phyloP scores from a whole-genome alignment of 495 filamentous ascomycete species.

The Penicillium bialowiezense region DNA sequence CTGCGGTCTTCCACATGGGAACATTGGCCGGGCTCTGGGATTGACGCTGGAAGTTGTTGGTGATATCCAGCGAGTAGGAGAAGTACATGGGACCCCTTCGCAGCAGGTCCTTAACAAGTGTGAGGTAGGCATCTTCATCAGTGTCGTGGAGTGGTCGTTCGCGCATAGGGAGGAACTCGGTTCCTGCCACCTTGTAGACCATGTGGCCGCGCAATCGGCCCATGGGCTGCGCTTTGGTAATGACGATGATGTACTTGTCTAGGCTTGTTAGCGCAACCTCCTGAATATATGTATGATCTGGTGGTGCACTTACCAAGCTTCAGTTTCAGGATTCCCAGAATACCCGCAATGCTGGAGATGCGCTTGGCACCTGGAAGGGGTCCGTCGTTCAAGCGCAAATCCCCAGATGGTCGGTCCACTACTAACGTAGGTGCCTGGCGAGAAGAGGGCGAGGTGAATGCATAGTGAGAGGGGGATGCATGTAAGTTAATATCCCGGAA shows the following conservation, averaged over 20 bases:
- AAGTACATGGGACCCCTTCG: conserved; percentile 93
- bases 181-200: conserved; percentile 86
- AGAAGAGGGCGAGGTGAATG: conserved; percentile 92
- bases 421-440: conserved; percentile 83
- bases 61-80: conserved; percentile 92
- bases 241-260: conserved; percentile 97
- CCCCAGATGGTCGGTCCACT: conserved; percentile 89
- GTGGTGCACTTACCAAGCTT: conserved; percentile 75
- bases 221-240: conserved; percentile 90
- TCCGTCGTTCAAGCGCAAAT: conserved; percentile 79
- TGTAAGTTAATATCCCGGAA: conserved; percentile 97
- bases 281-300: not conserved
- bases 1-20: conserved; percentile 87
- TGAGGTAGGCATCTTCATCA: conserved; percentile 89
- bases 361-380: conserved; percentile 71
- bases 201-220: conserved; percentile 88
- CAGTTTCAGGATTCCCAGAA: conserved; percentile 85
- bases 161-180: conserved; percentile 90
- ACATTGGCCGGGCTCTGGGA: conserved; percentile 61
- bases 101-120: conserved; percentile 71
- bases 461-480: conserved; percentile 85
- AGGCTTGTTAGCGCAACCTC: conserved; percentile 11
- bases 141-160: conserved; percentile 86
- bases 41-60: conserved; percentile 92
- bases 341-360: conserved; percentile 90